phyloP scores from a whole-genome alignment of 306 rosid species.

The Psophocarpus tetragonolobus region DNA sequence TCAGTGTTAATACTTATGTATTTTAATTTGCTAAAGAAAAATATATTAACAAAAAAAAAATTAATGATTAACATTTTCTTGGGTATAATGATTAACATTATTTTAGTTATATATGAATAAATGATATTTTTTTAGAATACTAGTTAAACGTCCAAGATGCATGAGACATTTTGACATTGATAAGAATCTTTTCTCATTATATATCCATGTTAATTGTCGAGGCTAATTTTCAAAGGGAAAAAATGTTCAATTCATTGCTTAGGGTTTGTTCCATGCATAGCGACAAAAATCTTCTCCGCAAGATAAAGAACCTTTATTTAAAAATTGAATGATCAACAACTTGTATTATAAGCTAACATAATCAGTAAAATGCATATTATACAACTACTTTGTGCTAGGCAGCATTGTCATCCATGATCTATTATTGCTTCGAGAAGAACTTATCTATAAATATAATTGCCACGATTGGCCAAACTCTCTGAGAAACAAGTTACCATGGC shows the following conservation, averaged over 20 bases:
- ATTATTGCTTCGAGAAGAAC: conserved; percentile 34
- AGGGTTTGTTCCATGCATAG: not conserved
- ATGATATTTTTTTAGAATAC: not conserved
- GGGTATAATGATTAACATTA: not conserved
- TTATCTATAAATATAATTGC: not conserved
- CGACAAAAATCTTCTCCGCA: conserved; percentile 28
- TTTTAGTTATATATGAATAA: not conserved
- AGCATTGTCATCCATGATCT: conserved; percentile 23
- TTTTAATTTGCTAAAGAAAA: not conserved
- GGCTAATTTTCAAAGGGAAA: not conserved
- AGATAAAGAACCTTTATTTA: conserved; percentile 22
- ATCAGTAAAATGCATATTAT: conserved; percentile 18
- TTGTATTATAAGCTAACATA: conserved; percentile 34
- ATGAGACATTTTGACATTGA: not conserved
- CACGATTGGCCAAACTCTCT: conserved; percentile 25
- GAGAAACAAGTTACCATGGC: not conserved
- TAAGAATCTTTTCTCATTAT: not conserved
- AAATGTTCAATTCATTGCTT: not conserved
- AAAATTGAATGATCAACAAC: conserved; percentile 31
- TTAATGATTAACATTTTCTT: not conserved
- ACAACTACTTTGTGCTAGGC: conserved; percentile 10
- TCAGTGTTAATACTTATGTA: not conserved
- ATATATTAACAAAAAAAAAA: not conserved
- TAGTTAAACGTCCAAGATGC: not conserved
- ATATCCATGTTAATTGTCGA: not conserved